Evolutionary conservation across 352 stramenopile genomes (phyloP).

Genomic region (Phytophthora uliginosa): DNA sequence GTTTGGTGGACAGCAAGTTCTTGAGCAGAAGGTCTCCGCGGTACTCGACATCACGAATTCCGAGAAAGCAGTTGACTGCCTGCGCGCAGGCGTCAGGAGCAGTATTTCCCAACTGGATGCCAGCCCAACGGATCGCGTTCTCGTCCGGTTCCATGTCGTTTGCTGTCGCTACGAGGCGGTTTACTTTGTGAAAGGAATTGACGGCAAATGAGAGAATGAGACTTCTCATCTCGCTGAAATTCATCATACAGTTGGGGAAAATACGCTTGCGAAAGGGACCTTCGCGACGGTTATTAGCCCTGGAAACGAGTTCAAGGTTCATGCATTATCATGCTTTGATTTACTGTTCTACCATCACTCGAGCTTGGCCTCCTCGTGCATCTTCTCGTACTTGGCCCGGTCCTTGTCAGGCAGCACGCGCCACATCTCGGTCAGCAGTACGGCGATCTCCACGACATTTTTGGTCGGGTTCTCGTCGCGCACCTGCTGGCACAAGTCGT

Average conservation of each 20-base stretch:
- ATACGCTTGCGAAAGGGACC: background rate
- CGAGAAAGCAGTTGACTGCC: constrained; percentile 27
- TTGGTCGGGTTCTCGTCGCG: constrained; percentile 95
- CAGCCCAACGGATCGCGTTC: constrained; percentile 21
- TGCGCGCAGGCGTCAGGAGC: constrained; percentile 17
- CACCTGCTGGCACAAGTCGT: constrained; percentile 92
- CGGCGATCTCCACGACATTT: constrained; percentile 95
- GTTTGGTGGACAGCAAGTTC: constrained; percentile 29
- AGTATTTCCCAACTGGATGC: constrained; percentile 21
- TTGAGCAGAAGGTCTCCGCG: constrained; percentile 32
- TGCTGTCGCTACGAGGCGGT: background rate
- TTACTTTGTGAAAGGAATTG: background rate
- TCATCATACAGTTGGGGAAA: background rate
- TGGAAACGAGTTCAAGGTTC: too few species aligned
- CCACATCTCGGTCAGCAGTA: constrained; percentile 86
- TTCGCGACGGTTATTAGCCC: too few species aligned
- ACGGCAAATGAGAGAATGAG: constrained; percentile 19
- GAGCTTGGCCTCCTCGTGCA: constrained; percentile 87
- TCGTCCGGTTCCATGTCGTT: constrained; percentile 30
- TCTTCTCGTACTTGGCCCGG: constrained; percentile 91
- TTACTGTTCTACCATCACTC: constrained; percentile 40
- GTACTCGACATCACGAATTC: constrained; percentile 34
- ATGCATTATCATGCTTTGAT: too few species aligned
- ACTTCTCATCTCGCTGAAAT: background rate
- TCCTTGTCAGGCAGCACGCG: constrained; percentile 93